Base-by-base conservation (phyloP, 768 basidiomycete genomes). In the Tylopilus sp. region DNA sequence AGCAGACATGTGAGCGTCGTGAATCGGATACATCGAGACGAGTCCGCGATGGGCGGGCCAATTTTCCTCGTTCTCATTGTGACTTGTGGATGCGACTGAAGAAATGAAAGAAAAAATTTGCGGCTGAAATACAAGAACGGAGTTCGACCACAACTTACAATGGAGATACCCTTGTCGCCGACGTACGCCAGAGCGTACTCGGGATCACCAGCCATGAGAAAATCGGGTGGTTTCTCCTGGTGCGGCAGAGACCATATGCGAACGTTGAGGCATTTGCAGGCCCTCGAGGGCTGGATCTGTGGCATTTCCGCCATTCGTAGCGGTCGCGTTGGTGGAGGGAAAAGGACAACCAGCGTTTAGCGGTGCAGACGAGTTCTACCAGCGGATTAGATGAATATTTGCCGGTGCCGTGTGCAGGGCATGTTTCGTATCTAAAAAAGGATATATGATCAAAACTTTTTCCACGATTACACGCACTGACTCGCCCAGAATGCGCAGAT, bases 181-280 rank as follows among this genome's bases (percentile, higher is more conserved):
- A 87, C 83, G 64, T 80, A 81, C 33, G 86, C 73, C 50, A 75
- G 74, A 18, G 64, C 64, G 67, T 80, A 87, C 40, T 76, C 72
- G 61, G 64, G 47, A 55, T 74, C 67, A 43, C 40, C 48, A 36
- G 50, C 44, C 45, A 65, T 60, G 64, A 71, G 68, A 67, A 71
- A 70, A 53, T 65, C 61, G 52, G 71, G 62, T 12, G 73, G 71
- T n/a, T 71, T 57, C 35, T 45, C 53, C 21, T 51, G 18, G 4
- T 44, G 45, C 4, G 69, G 70, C 23, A 67, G 67, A 9, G 74
- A 64, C 40, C 66, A 70, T 53, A 88, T 77, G 55, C 78, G 80
- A 41, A 90, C 75, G 62, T 90, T 90, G 52, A 90, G 79, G 59
- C 88, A 90, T 63, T 71, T 77, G 68, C 88, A 90, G 48, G 86